Conservation (phyloP, 306 rosid species). For the Cucurbita ficifolia region DNA sequence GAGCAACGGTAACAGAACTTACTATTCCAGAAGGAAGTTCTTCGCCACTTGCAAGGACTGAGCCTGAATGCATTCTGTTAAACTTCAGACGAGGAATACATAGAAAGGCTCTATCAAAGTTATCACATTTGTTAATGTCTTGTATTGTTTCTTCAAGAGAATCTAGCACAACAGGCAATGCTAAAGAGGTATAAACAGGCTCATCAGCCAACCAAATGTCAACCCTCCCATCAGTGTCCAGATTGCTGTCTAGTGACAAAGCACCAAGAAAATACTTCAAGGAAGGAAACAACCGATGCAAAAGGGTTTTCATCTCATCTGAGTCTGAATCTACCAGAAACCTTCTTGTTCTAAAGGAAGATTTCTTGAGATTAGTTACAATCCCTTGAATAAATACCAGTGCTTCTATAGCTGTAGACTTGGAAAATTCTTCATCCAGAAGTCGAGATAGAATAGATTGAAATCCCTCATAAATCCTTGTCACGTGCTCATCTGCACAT, state of each 20-base stretch:
- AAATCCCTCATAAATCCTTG: conserved; percentile 55
- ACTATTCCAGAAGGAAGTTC: conserved; percentile 92
- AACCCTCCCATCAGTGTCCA: conserved; percentile 40
- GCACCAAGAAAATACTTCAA: conserved; percentile 43
- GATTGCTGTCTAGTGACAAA: conserved; percentile 40
- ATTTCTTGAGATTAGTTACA: conserved; percentile 32
- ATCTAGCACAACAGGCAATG: conserved; percentile 63
- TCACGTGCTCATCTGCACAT: conserved; percentile 79
- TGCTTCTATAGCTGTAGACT: conserved; percentile 37
- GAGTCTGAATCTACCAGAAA: conserved; percentile 27
- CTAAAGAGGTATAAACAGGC: conserved; percentile 58
- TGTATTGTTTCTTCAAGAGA: conserved; percentile 45
- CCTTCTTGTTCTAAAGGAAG: conserved; percentile 59
- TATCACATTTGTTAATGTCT: conserved; percentile 38
- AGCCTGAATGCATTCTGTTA: conserved; percentile 81
- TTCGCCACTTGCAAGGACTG: conserved; percentile 70
- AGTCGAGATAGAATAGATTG: conserved; percentile 40
- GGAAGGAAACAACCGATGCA: conserved; percentile 40
- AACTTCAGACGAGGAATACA: conserved; percentile 54
- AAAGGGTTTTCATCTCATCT: conserved; percentile 15
- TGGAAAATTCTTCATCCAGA: conserved; percentile 33
- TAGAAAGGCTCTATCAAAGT: conserved; percentile 33
- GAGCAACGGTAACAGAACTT: conserved; percentile 27
- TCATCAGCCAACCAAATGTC: conserved; percentile 50
- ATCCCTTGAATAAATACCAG: conserved; percentile 33